A percentile compares a stretch with the other conserved stretches of the same genome.
Evolutionary conservation across 805 yeast species (phyloP).

Genomic region (Lipomyces yamanashiensis): DNA sequence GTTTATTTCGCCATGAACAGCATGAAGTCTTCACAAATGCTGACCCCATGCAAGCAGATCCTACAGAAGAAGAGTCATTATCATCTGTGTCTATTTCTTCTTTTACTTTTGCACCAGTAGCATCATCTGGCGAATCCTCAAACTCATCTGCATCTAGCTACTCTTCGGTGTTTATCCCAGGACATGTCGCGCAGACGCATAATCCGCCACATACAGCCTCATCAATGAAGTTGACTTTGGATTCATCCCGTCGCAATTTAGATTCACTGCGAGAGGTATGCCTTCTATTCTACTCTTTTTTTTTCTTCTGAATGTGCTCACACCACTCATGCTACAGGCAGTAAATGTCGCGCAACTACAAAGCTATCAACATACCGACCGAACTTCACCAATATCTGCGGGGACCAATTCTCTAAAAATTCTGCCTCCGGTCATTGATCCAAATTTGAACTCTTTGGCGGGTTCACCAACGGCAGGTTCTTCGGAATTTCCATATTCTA

Average conservation of each 20-base stretch:
- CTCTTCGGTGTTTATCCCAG: neutral
- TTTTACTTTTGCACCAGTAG: neutral
- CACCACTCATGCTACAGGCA: conserved; percentile 17
- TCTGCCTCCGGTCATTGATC: neutral
- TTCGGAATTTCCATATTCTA: conserved; percentile 1
- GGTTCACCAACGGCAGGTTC: conserved; percentile 2
- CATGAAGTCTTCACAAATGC: no score
- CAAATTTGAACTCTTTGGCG: neutral
- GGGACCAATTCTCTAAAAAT: neutral
- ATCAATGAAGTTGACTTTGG: conserved; percentile 10
- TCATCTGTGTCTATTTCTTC: conserved; percentile 6
- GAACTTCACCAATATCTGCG: conserved; percentile 6
- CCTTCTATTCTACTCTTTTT: neutral
- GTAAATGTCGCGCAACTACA: conserved; percentile 30
- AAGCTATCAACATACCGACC: conserved; percentile 17
- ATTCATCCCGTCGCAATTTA: conserved; percentile 10
- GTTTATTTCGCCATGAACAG: neutral
- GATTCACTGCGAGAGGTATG: conserved; percentile 28
- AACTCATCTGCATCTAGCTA: neutral
- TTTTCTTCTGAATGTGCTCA: neutral
- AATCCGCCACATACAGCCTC: conserved; percentile 1
- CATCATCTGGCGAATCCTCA: neutral
- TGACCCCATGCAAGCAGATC: neutral
- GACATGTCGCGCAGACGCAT: neutral
- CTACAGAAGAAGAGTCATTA: neutral